These are phyloP conservation scores for Venustampulla echinocandica DNA, from an alignment of 495 filamentous ascomycete species.

Conservation along the genomic window DNA sequence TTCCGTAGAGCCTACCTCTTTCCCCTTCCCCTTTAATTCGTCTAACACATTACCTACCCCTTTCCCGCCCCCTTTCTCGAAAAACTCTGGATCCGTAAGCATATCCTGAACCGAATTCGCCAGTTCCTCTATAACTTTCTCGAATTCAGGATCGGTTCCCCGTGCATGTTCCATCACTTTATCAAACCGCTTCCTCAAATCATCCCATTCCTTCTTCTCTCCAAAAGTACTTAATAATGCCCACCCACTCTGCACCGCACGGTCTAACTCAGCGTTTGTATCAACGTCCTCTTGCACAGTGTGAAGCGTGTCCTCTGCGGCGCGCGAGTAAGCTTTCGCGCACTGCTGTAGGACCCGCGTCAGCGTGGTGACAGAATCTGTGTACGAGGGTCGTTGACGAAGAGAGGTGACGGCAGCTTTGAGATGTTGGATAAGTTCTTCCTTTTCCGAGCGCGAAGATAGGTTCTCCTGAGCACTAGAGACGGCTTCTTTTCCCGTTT, in stretches of 20 bases:
- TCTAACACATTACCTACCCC: constrained; percentile 67
- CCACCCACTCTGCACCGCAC: constrained; percentile 72
- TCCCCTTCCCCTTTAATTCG: constrained; percentile 59
- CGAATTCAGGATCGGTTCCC: constrained; percentile 77
- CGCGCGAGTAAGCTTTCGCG: constrained; percentile 64
- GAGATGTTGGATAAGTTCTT: constrained; percentile 64
- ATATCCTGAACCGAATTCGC: constrained; percentile 68
- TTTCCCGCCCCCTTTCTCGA: constrained; percentile 58
- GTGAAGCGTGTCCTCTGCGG: constrained; percentile 51
- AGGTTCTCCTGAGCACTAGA: constrained; percentile 61
- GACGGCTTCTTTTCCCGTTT: constrained; percentile 56
- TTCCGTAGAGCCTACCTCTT: constrained; percentile 47
- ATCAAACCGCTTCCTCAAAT: constrained; percentile 55
- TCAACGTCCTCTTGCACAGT: constrained; percentile 60
- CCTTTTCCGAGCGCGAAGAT: constrained; percentile 52
- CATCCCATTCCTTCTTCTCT: constrained; percentile 63
- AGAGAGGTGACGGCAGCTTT: constrained; percentile 70
- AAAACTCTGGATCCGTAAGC: constrained; percentile 78
- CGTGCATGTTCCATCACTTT: constrained; percentile 64
- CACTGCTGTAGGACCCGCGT: constrained; percentile 70
- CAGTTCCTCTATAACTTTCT: constrained; percentile 61
- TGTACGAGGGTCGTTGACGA: constrained; percentile 68
- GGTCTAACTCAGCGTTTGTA: constrained; percentile 64
- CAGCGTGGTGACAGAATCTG: constrained; percentile 74
- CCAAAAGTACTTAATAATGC: constrained; percentile 69